A percentile compares a stretch with the other conserved stretches of the same genome.
These are phyloP conservation scores for Craterostigma plantagineum DNA, from an alignment of 257 asterid genomes.

Conservation along the genomic window DNA sequence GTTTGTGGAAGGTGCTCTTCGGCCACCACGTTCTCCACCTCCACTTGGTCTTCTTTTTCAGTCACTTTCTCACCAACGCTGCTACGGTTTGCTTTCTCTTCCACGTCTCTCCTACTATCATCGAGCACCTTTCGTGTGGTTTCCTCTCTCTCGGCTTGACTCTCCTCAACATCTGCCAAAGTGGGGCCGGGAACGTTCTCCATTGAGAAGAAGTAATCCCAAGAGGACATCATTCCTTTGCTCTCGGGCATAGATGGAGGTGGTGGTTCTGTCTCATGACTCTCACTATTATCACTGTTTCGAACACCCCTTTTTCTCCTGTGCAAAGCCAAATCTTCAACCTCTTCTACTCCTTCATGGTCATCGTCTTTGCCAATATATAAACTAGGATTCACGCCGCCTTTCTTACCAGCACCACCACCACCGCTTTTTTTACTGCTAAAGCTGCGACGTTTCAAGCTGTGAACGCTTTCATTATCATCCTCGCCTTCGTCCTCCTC, in stretches of 20 bases:
- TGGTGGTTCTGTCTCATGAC: conserved; percentile 9
- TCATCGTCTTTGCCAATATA: too few relatives aligned
- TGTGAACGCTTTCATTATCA: conserved; percentile 31
- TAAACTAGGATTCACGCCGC: too few relatives aligned
- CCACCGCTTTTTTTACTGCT: conserved; percentile 11
- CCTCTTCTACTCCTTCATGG: conserved; percentile 11
- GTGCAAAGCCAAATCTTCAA: conserved; percentile 15
- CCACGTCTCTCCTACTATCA: conserved; percentile 31
- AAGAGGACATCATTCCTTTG: conserved; percentile 16
- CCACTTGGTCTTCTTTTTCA: conserved; percentile 18
- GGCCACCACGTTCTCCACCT: conserved; percentile 25
- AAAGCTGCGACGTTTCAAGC: conserved; percentile 45
- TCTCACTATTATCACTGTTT: conserved; percentile 13
- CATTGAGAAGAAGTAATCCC: conserved; percentile 60
- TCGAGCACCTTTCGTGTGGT: conserved; percentile 33
- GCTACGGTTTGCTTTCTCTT: conserved; percentile 18
- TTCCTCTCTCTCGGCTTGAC: conserved; percentile 32
- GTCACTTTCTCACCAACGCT: too few relatives aligned
- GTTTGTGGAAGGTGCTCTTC: conserved; percentile 35
- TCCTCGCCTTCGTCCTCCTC: conserved; percentile 48
- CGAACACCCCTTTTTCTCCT: conserved; percentile 24
- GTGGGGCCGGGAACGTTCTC: conserved; percentile 51
- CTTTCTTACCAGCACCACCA: too few relatives aligned
- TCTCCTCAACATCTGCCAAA: conserved; percentile 37
- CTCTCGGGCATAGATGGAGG: conserved; percentile 40